Evolutionary conservation across 441 rosid species (phyloP), one percentile per base, ranked within the genome.

Genomic region (Euphorbia schlechtendalii): DNA sequence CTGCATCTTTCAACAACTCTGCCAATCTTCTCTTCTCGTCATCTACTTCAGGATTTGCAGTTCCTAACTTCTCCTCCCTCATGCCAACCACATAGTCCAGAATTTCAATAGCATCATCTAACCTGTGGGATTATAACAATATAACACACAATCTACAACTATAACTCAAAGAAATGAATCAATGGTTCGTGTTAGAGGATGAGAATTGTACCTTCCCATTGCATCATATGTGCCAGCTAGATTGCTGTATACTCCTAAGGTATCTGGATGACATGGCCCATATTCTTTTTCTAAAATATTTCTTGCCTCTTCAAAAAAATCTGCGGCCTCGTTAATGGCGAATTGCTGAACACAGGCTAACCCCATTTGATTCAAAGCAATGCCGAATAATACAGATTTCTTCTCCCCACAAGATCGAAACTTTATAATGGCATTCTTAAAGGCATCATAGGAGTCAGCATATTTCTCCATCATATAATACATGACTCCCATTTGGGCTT

Each of bases 191-290:
- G 13, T 7, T 8, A 32, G 2, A 18, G 9, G 46, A 70, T 24
- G 17, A 25, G 36, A 30, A 56, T 60, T 27, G 36, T 72, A 92
- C 98, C 96, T 87, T 61, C 98, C 98, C 90, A 92, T 87, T 34
- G 98, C 98, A 69, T 92, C 98, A 70, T 89, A 92, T 9, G 96
- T 89, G 21, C 96, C 96, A 6, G 98, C 96, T 3, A 92, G 90
- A 56, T 92, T 92, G 82, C 93, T 87, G 56, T 89, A 92, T 20
- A 89, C 93, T 17, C 86, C 96, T 57, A 89, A 75, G 0, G 98
- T 92, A 36, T 92, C 96, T 0, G 92, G 86, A 80, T 92, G 98
- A 76, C 78, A 81, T 10, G 96, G 91, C 57, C 98, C 96, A 45
- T 78, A 82, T 78, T 87, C 98, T 68, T 79, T 81, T 79, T 92